A percentile compares a stretch with the other conserved stretches of the same genome.
phyloP scores from a whole-genome alignment of 2,329 filamentous ascomycete genomes.

The Sporothrix protearum region DNA sequence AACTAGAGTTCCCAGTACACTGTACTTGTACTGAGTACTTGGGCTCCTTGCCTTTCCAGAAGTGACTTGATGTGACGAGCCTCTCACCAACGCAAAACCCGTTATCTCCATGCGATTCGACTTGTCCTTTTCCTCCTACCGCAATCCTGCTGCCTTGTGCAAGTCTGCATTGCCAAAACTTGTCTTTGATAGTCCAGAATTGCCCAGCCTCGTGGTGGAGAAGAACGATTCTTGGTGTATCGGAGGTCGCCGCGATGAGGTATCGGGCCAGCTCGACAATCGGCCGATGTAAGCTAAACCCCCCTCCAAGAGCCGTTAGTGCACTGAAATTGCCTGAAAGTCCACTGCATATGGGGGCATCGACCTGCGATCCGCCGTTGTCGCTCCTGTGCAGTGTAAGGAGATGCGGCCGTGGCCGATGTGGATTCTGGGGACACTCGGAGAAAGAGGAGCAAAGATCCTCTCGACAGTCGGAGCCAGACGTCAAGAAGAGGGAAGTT shows the following conservation, averaged over 20 bases:
- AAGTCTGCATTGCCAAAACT: no score
- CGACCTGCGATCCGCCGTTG: neutral
- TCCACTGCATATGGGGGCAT: neutral
- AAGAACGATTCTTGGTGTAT: neutral
- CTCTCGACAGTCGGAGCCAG: neutral
- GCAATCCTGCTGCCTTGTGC: neutral
- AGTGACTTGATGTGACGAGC: neutral
- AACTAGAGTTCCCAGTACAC: neutral
- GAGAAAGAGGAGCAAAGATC: neutral
- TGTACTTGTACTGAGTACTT: no score
- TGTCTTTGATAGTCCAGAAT: neutral
- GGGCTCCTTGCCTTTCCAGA: neutral
- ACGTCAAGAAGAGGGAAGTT: neutral
- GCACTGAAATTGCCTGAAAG: neutral
- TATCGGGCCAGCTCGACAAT: neutral
- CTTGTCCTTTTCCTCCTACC: neutral
- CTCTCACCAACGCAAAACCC: neutral
- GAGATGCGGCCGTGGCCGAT: conserved; percentile 11
- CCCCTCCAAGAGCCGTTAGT: neutral
- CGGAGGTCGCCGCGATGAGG: conserved; percentile 17
- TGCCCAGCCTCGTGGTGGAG: neutral
- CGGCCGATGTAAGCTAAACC: neutral
- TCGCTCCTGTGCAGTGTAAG: neutral
- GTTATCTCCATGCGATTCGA: neutral
- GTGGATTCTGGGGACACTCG: neutral